Base-by-base conservation (phyloP, 2,329 filamentous ascomycete species). In the Talaromyces sp. region DNA sequence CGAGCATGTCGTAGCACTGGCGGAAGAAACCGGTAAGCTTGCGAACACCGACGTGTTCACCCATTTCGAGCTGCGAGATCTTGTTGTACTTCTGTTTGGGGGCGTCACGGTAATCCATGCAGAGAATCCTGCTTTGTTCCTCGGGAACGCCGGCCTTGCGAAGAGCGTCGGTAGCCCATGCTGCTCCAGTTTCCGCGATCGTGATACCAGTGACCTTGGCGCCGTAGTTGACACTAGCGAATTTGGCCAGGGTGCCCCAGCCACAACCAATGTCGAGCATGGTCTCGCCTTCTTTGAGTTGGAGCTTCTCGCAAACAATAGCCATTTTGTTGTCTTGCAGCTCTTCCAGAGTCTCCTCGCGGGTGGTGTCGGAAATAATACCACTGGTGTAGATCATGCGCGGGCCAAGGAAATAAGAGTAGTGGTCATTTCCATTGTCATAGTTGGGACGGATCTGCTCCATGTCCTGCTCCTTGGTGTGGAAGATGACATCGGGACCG, bases 301-400 rank as follows among this genome's bases (percentile, higher is more conserved):
- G 88, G 67, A 97, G 93, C 85, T 98, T 98, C 79, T 98, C 92
- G 78, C 94, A 98, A 56, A 98, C 94, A 68, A 96, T 83, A 68
- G 90, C 89, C 71, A 98, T 83, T 82, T 98, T 98, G 86, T 98
- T 98, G 79, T 98, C 94, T 82, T 98, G 95, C 56, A 98, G 86
- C 80, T 98, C 85, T 80, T 98, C 94, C 31, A 98, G 88, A 44
- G 87, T 86, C 81, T 98, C 94, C 79, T 97, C 94, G 67, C 83
- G 85, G 77, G 88, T 87, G 76, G 90, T 85, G 76, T 98, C 92
- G 64, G 89, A 89, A 74, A 98, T 95, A 72, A 98, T 83, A 71
- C 94, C 95, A 57, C 91, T 96, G 58, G 94, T 98, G 83, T 98
- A 98, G 79, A 98, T 92, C 95, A 98, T 98, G 73, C 94, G 93